phyloP scores from a whole-genome alignment of 202 grass and related monocot species.

The Setaria italica region DNA sequence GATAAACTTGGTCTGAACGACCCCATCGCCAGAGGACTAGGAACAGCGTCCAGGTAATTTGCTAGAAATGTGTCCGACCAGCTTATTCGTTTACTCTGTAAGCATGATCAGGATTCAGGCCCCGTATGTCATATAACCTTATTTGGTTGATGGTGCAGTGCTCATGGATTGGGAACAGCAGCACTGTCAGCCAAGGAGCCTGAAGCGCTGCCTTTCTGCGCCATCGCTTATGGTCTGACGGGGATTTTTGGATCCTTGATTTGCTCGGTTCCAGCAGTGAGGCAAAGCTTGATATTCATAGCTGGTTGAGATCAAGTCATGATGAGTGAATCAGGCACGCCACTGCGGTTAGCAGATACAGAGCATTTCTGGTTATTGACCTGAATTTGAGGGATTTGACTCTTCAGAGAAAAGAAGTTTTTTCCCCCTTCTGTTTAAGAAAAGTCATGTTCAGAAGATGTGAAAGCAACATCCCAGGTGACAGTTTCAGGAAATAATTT shows the following conservation, averaged over 20 bases:
- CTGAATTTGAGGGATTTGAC: background rate
- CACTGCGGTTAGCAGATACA: background rate
- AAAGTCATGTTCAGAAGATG: background rate
- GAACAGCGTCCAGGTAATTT: conserved; percentile 88
- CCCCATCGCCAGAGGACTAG: conserved; percentile 89
- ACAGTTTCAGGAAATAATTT: background rate
- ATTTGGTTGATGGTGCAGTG: conserved; percentile 53
- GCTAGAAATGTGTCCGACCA: background rate
- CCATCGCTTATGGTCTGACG: conserved; percentile 82
- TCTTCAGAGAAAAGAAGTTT: background rate
- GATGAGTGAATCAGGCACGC: background rate
- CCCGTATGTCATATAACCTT: background rate
- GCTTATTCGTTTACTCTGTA: background rate
- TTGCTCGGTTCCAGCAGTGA: conserved; percentile 78
- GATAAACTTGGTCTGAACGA: conserved; percentile 83
- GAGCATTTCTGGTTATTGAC: background rate
- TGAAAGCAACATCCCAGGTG: background rate
- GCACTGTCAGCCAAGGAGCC: conserved; percentile 93
- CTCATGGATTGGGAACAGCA: conserved; percentile 90
- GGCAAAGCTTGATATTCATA: conserved; percentile 84
- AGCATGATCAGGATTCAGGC: background rate
- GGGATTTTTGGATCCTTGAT: conserved; percentile 80
- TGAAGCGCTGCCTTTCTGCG: conserved; percentile 91
- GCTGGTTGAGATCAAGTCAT: conserved; percentile 52
- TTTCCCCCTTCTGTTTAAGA: too few relatives aligned